Percentiles rank a stretch among this genome's conserved stretches.
phyloP scores from a whole-genome alignment of 768 basidiomycete genomes.

The Boletus rex-veris region DNA sequence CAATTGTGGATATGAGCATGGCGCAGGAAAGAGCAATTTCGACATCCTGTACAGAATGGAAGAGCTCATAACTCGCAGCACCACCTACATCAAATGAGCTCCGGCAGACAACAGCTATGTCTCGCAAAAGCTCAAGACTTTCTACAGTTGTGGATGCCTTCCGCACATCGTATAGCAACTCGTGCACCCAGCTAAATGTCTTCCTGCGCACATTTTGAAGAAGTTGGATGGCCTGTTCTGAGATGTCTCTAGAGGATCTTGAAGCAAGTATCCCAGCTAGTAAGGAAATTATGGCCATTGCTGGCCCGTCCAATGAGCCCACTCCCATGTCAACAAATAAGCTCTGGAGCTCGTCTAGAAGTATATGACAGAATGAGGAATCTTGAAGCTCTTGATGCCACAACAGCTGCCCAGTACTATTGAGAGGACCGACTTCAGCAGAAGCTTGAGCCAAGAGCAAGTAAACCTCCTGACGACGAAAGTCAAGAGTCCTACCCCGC shows the following conservation, averaged over 20 bases:
- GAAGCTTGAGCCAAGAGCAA: neutral
- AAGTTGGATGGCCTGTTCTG: neutral
- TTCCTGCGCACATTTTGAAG: neutral
- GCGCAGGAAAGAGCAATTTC: neutral
- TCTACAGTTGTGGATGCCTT: neutral
- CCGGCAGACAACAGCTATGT: neutral
- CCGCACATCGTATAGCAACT: neutral
- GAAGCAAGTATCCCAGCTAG: neutral
- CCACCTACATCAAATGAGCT: neutral
- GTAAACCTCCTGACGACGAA: neutral
- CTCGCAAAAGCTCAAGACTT: neutral
- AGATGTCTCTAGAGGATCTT: neutral
- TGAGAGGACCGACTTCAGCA: neutral
- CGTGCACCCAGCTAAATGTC: neutral
- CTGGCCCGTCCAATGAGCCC: neutral
- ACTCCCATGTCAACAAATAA: neutral
- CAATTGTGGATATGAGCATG: neutral
- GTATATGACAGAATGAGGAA: no score
- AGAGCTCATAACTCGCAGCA: neutral
- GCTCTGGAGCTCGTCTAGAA: neutral
- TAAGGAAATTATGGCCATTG: neutral
- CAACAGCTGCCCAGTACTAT: no score
- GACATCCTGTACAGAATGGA: neutral
- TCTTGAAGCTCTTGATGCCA: neutral
- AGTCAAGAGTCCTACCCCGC: no score